A percentile compares a stretch with the other conserved stretches of the same genome.
phyloP scores from a whole-genome alignment of 176 grass and related monocot genomes.

The Leersia perrieri region DNA sequence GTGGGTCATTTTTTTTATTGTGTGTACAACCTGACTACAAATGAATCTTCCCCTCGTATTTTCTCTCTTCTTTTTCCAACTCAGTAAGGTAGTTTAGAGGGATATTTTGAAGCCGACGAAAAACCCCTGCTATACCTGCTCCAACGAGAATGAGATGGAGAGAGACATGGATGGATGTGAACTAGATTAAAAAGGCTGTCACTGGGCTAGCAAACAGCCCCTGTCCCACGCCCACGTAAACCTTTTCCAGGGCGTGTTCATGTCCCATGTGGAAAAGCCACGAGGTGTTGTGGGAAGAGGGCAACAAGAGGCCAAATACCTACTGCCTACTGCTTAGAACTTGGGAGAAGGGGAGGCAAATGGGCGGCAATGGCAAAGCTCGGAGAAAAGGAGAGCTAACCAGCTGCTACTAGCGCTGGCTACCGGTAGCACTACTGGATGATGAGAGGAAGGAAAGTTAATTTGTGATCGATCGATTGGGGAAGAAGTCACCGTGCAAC shows the following conservation, averaged over 20 bases:
- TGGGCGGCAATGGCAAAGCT: not conserved
- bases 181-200: slow-evolving; percentile 33
- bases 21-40: too few relatives aligned
- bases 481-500: slow-evolving; percentile 21
- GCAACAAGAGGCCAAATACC: slow-evolving; percentile 9
- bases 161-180: not conserved
- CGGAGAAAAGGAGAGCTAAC: not conserved
- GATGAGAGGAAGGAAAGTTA: slow-evolving; percentile 15
- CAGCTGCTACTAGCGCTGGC: not conserved
- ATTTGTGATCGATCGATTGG: not conserved
- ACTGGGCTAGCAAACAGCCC: slow-evolving; percentile 12
- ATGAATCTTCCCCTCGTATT: too few relatives aligned
- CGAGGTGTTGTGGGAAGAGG: slow-evolving; percentile 24
- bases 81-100: too few relatives aligned
- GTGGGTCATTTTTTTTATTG: too few relatives aligned
- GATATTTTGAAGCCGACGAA: too few relatives aligned
- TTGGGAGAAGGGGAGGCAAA: not conserved
- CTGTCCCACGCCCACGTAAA: slow-evolving; percentile 17
- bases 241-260: slow-evolving; percentile 7
- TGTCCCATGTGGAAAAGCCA: slow-evolving; percentile 41
- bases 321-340: slow-evolving; percentile 19
- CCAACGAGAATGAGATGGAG: not conserved
- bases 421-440: not conserved
- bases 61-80: too few relatives aligned
- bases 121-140: too few relatives aligned